phyloP scores from a whole-genome alignment of 805 yeast species.

The Saturnispora sanitii region DNA sequence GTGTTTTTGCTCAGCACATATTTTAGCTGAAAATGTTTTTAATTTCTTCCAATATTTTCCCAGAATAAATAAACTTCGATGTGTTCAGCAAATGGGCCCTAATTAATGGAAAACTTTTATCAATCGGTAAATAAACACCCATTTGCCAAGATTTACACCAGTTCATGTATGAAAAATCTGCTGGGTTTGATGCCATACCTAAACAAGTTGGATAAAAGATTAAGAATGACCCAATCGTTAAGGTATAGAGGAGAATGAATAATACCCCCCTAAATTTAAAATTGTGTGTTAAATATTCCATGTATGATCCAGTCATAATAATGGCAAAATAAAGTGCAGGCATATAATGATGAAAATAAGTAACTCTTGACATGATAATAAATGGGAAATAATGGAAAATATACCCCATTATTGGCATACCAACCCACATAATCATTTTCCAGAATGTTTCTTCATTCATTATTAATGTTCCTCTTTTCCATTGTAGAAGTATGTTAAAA shows the following conservation, averaged over 20 bases:
- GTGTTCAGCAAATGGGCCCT: neutral
- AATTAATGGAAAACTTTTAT: neutral
- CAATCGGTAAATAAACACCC: slow-evolving; percentile 9
- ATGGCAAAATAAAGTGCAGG: slow-evolving; percentile 78
- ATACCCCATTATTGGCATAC: slow-evolving; percentile 77
- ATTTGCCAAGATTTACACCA: slow-evolving; percentile 40
- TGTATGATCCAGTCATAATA: slow-evolving; percentile 41
- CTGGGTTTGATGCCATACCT: slow-evolving; percentile 50
- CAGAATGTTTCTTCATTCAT: slow-evolving; percentile 26
- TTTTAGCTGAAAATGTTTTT: neutral
- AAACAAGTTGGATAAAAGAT: slow-evolving; percentile 52
- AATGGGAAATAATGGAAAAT: slow-evolving; percentile 70
- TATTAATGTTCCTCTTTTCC: slow-evolving; percentile 44
- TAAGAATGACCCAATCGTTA: slow-evolving; percentile 46
- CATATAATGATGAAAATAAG: slow-evolving; percentile 76
- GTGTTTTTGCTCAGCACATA: slow-evolving; percentile 1
- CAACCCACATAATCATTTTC: slow-evolving; percentile 46
- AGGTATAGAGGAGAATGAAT: slow-evolving; percentile 24
- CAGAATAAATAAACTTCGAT: neutral
- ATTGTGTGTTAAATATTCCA: slow-evolving; percentile 34
- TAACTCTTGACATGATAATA: slow-evolving; percentile 74
- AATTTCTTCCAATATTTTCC: neutral
- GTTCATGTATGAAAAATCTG: slow-evolving; percentile 33
- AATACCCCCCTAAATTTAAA: neutral
- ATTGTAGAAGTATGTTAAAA: slow-evolving; percentile 40